Percentiles rank a stretch among this genome's conserved stretches.
These are phyloP conservation scores for Salix arbutifolia DNA, from an alignment of 345 rosid genomes.

Conservation along the genomic window DNA sequence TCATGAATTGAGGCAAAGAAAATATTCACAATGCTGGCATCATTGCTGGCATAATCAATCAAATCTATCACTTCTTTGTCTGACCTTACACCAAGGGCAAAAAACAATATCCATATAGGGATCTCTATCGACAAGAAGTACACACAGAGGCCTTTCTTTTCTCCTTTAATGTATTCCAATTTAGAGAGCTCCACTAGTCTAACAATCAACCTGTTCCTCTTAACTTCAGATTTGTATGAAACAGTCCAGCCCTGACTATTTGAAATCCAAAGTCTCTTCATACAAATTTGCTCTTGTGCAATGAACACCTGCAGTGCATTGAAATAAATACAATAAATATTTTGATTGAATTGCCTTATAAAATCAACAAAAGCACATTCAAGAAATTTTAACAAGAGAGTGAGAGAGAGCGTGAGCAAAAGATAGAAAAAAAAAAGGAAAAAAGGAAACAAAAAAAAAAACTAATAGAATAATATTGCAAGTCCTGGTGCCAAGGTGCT, in stretches of 20 bases:
- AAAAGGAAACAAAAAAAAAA: background rate
- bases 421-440: too few relatives aligned
- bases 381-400: too few relatives aligned
- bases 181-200: conserved; percentile 44
- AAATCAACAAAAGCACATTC: background rate
- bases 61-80: conserved; percentile 65
- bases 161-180: conserved; percentile 47
- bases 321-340: conserved; percentile 6
- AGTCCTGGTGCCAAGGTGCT: background rate
- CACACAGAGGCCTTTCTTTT: conserved; percentile 59
- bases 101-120: conserved; percentile 82
- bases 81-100: conserved; percentile 71
- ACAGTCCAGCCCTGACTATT: conserved; percentile 59
- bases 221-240: conserved; percentile 57
- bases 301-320: conserved; percentile 57
- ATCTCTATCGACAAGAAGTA: conserved; percentile 72
- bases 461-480: background rate
- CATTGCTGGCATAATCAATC: conserved; percentile 48
- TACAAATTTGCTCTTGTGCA: conserved; percentile 85
- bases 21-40: conserved; percentile 52
- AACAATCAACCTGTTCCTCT: conserved; percentile 59
- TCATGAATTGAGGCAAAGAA: conserved; percentile 60
- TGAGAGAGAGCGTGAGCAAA: too few relatives aligned
- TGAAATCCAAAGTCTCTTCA: conserved; percentile 76
- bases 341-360: background rate